Conservation (phyloP, 805 yeast genomes). For the Candida mattraensis region DNA sequence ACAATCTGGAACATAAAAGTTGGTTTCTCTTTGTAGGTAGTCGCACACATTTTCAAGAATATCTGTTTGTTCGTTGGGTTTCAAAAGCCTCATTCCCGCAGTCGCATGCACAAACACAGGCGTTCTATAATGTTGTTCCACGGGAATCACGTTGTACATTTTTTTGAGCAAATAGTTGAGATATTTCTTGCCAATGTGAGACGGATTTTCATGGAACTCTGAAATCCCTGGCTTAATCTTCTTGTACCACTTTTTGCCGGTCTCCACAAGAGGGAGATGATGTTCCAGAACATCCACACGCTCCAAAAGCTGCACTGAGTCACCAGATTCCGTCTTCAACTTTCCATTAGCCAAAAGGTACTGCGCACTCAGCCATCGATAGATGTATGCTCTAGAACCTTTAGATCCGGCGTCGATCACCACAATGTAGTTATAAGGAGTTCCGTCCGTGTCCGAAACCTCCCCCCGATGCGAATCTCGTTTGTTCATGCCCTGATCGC, state of each 20-base stretch:
- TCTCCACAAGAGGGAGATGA: constrained; percentile 23
- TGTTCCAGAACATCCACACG: constrained; percentile 7
- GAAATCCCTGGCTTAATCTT: constrained; percentile 61
- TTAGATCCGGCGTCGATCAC: constrained; percentile 67
- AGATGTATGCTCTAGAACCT: constrained; percentile 62
- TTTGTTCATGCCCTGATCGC: constrained; percentile 14
- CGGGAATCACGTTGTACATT: constrained; percentile 54
- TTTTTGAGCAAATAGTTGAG: constrained; percentile 47
- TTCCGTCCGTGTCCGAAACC: constrained; percentile 38
- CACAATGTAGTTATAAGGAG: constrained; percentile 60
- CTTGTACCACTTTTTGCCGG: constrained; percentile 46
- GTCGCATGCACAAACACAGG: constrained; percentile 72
- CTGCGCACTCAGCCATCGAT: constrained; percentile 51
- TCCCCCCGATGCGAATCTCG: too few species aligned
- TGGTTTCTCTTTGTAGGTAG: constrained; percentile 46
- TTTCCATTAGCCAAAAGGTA: constrained; percentile 23
- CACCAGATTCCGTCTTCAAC: constrained; percentile 2
- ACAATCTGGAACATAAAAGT: constrained; percentile 63
- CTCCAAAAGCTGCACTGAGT: constrained; percentile 6
- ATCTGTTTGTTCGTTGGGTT: constrained; percentile 44
- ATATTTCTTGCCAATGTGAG: constrained; percentile 52
- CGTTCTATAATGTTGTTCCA: constrained; percentile 57
- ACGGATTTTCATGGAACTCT: constrained; percentile 46
- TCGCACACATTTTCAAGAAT: constrained; percentile 50
- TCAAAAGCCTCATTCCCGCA: constrained; percentile 63